Conservation (phyloP, 805 yeast species). For the Cyberlindnera sargentensis region DNA sequence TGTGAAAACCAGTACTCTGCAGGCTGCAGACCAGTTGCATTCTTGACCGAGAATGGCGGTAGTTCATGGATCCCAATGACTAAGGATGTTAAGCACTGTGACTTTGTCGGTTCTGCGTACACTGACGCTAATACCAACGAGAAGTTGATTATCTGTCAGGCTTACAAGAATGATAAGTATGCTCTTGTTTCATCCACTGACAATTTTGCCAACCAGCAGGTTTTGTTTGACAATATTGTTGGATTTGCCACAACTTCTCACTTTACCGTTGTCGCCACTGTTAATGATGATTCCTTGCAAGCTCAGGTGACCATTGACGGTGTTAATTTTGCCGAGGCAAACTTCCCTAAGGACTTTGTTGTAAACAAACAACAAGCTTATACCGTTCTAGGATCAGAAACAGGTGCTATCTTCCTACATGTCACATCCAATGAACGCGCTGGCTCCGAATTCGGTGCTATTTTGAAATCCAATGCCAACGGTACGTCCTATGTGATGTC, state of each 20-base stretch:
- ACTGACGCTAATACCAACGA: conserved; percentile 35
- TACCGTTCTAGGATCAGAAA: conserved; percentile 70
- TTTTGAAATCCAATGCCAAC: conserved; percentile 83
- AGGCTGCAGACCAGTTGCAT: conserved; percentile 51
- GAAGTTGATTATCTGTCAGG: conserved; percentile 59
- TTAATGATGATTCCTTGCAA: conserved; percentile 43
- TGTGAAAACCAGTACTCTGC: conserved; percentile 31
- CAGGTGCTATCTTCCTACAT: conserved; percentile 74
- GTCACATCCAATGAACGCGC: conserved; percentile 54
- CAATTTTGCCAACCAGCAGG: conserved; percentile 22
- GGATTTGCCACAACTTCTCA: conserved; percentile 72
- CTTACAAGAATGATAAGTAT: conserved; percentile 24
- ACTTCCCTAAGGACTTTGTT: conserved; percentile 61
- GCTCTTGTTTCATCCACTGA: conserved; percentile 25
- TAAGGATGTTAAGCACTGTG: conserved; percentile 51
- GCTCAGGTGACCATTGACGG: conserved; percentile 84
- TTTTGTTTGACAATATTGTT: conserved; percentile 49
- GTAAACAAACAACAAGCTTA: conserved; percentile 65
- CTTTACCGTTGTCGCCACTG: conserved; percentile 65
- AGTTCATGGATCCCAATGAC: conserved; percentile 44
- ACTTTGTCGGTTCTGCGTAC: conserved; percentile 46
- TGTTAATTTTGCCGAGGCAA: conserved; percentile 62
- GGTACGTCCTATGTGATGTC: conserved; percentile 81
- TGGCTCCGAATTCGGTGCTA: conserved; percentile 62
- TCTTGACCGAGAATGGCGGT: conserved; percentile 63